Evolutionary conservation across 2,329 filamentous ascomycete species (phyloP), one percentile per base, ranked within the genome.

Genomic region (Beauveria pseudobassiana): DNA sequence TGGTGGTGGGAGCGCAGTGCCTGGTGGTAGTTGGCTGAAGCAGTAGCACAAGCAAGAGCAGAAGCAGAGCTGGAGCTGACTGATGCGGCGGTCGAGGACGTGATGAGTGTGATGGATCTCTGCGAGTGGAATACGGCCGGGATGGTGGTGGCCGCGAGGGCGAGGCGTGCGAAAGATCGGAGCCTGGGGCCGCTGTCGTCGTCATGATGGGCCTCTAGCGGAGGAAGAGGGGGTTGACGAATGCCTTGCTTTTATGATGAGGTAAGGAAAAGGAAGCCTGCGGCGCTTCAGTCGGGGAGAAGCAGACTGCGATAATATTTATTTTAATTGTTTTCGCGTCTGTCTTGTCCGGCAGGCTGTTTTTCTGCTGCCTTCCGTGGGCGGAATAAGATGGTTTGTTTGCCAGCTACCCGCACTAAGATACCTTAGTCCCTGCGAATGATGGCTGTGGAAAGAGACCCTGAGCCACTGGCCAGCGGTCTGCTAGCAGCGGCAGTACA

Each of bases 1-100:
- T 73, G 74, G 67, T 75, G 73, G 59, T 71, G 76, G 64, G 72
- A 71, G 63, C 68, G 69, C 34, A 24, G 38, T 24, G 43, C 24
- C 24, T 40, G 59, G 16, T 56, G 43, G 42, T 52, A 46, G 22
- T 10, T 34, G 30, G 59, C 28, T 43, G 50, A 50, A 51, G 56
- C 50, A 48, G 26, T 30, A 38, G 54, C 57, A 53, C 51, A 34
- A 54, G 51, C 49, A 43, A 34, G 49, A 57, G 62, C 16, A 46
- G 62, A 60, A 50, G 55, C 38, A 59, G 58, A 34, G 51, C 50
- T 40, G 46, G 59, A 26, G 38, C 56, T 46, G 56, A 48, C 65
- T 63, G 69, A 63, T 60, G 63, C 60, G 60, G 67, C 65, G 60
- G 65, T 64, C 56, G 67, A 67, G 65, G 56, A 65, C 63, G 59